Evolutionary conservation across 1,284 basidiomycete genomes (phyloP).

Genomic region (Apiotrichum mycotoxinovorans): DNA sequence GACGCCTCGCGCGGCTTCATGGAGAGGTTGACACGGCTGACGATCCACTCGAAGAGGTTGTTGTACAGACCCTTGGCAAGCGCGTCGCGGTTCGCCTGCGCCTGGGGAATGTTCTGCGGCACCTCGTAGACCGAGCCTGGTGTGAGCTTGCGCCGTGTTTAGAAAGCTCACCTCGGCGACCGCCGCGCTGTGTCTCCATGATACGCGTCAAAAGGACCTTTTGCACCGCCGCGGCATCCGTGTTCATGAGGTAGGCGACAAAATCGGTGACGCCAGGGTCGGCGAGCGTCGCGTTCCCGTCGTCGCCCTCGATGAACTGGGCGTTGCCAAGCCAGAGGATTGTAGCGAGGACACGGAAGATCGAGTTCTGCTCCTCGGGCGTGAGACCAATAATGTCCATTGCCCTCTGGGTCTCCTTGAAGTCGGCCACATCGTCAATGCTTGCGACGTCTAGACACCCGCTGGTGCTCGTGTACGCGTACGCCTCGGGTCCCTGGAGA

Average conservation of each 20-base stretch:
- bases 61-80: constrained; percentile 96
- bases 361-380: constrained; percentile 80
- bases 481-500: constrained; percentile 93
- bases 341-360: constrained; percentile 87
- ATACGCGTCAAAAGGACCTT: constrained; percentile 82
- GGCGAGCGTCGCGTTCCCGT: constrained; percentile 77
- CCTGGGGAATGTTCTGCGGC: constrained; percentile 90
- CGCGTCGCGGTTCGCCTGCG: constrained; percentile 82
- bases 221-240: constrained; percentile 70
- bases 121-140: constrained; percentile 86
- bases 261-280: constrained; percentile 94
- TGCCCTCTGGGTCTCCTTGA: constrained; percentile 80
- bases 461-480: constrained; percentile 87
- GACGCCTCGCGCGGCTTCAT: constrained; percentile 79
- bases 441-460: constrained; percentile 88
- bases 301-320: constrained; percentile 80
- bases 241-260: constrained; percentile 89
- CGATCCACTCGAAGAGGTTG: constrained; percentile 99
- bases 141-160: background rate
- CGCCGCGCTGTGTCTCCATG: constrained; percentile 89
- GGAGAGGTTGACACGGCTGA: constrained; percentile 89
- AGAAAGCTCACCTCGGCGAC: constrained; percentile 64
- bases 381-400: constrained; percentile 90
- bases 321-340: constrained; percentile 97
- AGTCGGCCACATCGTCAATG: constrained; percentile 87